Base-by-base conservation (phyloP, 352 stramenopile species). In the Heterotrichella gracilis region DNA sequence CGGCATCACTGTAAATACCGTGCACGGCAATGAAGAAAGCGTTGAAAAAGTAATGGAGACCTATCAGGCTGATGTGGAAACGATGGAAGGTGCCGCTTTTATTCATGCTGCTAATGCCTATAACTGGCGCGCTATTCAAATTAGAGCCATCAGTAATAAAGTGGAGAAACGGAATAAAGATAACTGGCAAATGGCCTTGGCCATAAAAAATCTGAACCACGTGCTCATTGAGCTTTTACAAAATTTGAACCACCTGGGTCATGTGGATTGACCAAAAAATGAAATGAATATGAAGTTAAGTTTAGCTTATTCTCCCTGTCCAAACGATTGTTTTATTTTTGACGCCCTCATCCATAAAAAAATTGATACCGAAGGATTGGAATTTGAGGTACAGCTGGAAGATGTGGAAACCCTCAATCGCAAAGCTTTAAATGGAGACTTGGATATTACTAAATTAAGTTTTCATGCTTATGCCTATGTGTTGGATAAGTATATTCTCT, bases 11-110 rank as follows among this genome's bases (percentile, higher is more conserved):
- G 32, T 53, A n/a, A 53, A 53, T 53, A 53, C 9, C 9, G 32
- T 53, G 32, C 32, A 53, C n/a, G 32, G 32, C n/a, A 53, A 53
- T 53, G 32, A 53, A 53, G 32, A 53, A 53, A 53, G n/a, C 32
- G n/a, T 53, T 53, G n/a, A 53, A 53, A 53, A 53, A n/a, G n/a
- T 53, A 9, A 53, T 53, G n/a, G 32, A 9, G 32, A 9, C n/a
- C 9, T n/a, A 53, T 53, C 32, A n/a, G 32, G 9, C 32, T n/a
- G 32, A 53, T n/a, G 32, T 53, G 32, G 41, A 66, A 66, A 66
- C 1, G 1, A 66, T 66, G 41, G 41, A 66, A 66, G 41, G 41
- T 22, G 41, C 39, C 39, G 39, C 39, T 19, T 13, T 19, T 13
- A 19, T 19, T 13, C 39, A 17, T 13, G 39, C 39, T 19, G 39